These are phyloP conservation scores for Podospora fimiseda DNA, from an alignment of 495 filamentous ascomycete genomes.

Conservation along the genomic window DNA sequence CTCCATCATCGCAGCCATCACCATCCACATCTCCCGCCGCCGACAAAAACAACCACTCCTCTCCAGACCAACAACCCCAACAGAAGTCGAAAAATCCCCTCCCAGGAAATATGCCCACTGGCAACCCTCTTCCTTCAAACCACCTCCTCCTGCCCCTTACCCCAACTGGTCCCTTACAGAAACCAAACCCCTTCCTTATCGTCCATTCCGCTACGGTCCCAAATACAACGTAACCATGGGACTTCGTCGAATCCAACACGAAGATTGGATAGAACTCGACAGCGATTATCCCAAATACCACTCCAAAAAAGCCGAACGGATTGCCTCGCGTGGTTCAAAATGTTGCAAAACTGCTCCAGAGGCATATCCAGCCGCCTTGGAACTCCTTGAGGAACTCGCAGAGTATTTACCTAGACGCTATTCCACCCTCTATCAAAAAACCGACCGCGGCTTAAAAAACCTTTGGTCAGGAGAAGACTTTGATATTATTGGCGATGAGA, in stretches of 20 bases:
- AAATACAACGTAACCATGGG: constrained; percentile 74
- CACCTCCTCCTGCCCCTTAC: constrained; percentile 61
- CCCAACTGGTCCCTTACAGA: constrained; percentile 62
- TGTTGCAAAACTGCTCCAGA: constrained; percentile 68
- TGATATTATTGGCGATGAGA: constrained; percentile 45
- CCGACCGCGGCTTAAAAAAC: constrained; percentile 63
- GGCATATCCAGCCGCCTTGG: constrained; percentile 69
- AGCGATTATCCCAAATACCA: constrained; percentile 75
- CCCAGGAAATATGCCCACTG: constrained; percentile 47
- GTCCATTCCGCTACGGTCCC: constrained; percentile 78
- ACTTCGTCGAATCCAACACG: constrained; percentile 66
- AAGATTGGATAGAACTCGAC: constrained; percentile 88
- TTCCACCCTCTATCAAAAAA: constrained; percentile 63
- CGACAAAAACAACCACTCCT: not conserved
- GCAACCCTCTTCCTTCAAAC: constrained; percentile 60
- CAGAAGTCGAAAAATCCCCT: constrained; percentile 1
- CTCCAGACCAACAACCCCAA: not conserved
- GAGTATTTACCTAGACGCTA: constrained; percentile 77
- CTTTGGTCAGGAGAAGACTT: constrained; percentile 66
- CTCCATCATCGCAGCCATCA: not conserved
- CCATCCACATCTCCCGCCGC: not conserved
- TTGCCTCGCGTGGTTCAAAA: constrained; percentile 62
- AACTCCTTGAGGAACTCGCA: constrained; percentile 70
- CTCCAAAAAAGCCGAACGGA: constrained; percentile 62
- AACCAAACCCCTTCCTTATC: constrained; percentile 75